Conservation (phyloP, 2,329 filamentous ascomycete species). For the Nigrospora osmanthi region DNA sequence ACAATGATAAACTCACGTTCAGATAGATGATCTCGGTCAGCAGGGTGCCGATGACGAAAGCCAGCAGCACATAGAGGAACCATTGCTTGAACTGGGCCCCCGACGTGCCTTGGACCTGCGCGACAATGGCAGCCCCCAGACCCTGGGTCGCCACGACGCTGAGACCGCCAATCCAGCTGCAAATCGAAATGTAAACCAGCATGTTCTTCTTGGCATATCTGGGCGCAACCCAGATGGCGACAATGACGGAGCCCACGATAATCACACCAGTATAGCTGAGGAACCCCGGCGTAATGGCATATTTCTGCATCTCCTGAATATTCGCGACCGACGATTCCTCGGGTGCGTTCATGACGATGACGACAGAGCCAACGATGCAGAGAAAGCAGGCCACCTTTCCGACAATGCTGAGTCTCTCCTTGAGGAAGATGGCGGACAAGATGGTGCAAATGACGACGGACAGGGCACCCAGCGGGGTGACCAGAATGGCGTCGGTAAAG, state of each 20-base stretch:
- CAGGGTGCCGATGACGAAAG: constrained; percentile 84
- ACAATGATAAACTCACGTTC: constrained; percentile 59
- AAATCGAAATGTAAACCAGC: constrained; percentile 95
- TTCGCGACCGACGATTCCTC: constrained; percentile 73
- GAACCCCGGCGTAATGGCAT: constrained; percentile 81
- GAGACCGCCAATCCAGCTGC: constrained; percentile 86
- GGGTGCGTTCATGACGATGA: constrained; percentile 93
- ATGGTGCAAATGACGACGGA: constrained; percentile 90
- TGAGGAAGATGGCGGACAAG: constrained; percentile 88
- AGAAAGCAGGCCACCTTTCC: constrained; percentile 95
- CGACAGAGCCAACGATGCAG: constrained; percentile 85
- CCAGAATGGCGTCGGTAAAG: constrained; percentile 92
- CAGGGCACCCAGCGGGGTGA: constrained; percentile 84
- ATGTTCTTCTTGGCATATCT: constrained; percentile 94
- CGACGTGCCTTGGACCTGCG: constrained; percentile 69
- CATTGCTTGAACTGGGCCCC: constrained; percentile 81
- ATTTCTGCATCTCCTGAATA: constrained; percentile 89
- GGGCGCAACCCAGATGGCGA: constrained; percentile 75
- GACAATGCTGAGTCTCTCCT: constrained; percentile 90
- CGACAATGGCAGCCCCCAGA: constrained; percentile 81
- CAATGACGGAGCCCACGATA: constrained; percentile 62
- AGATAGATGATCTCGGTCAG: constrained; percentile 91
- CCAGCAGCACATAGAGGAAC: constrained; percentile 88
- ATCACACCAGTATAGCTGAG: constrained; percentile 78
- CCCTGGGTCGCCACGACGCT: constrained; percentile 95